Evolutionary conservation across 1,139 yeast species (phyloP).

Genomic region (Candida freyschussii): DNA sequence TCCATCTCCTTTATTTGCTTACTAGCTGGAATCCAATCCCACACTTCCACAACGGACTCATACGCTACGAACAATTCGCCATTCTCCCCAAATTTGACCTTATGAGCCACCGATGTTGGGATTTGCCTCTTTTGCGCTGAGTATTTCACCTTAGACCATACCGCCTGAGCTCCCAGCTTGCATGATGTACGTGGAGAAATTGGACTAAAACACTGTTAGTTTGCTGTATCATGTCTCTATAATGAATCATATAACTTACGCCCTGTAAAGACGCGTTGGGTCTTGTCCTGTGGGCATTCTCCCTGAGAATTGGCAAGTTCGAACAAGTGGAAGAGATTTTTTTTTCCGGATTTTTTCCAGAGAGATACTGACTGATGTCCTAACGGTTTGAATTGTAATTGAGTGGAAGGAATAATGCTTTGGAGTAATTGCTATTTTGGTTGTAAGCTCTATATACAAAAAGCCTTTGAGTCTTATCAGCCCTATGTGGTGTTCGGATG

Average conservation of each 20-base stretch:
- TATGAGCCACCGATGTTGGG: conserved; percentile 1
- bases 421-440: too few relatives aligned
- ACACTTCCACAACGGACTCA: conserved; percentile 36
- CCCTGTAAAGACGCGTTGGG: conserved; percentile 24
- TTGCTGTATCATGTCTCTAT: not conserved
- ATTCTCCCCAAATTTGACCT: conserved; percentile 37
- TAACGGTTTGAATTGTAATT: too few relatives aligned
- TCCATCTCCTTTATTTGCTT: conserved; percentile 16
- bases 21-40: conserved; percentile 44
- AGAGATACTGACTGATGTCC: too few relatives aligned
- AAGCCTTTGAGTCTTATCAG: too few relatives aligned
- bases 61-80: conserved; percentile 44
- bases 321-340: too few relatives aligned
- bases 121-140: conserved; percentile 11
- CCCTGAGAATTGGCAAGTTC: too few relatives aligned
- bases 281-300: conserved; percentile 27
- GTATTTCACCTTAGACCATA: conserved; percentile 24
- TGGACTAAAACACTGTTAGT: conserved; percentile 11
- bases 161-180: conserved; percentile 21
- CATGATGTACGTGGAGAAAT: conserved; percentile 16
- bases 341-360: too few relatives aligned
- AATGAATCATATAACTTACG: conserved; percentile 12
- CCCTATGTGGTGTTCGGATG: too few relatives aligned
- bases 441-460: too few relatives aligned
- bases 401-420: too few relatives aligned